Base-by-base conservation (phyloP, 1,284 basidiomycete species). In the Cutaneotrichosporon mucoides region DNA sequence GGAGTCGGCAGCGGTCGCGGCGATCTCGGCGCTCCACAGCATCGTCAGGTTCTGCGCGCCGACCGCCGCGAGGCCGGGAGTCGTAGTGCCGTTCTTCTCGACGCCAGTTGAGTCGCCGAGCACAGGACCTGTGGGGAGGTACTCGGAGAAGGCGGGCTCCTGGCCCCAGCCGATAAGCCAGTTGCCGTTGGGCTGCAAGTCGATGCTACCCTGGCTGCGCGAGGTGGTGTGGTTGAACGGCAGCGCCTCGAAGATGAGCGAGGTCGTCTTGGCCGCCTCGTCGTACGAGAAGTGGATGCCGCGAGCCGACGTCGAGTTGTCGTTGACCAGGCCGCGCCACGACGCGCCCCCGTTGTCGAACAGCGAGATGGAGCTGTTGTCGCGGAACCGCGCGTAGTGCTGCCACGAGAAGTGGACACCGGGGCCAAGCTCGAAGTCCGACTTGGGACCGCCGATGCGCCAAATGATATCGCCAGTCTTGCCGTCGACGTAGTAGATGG, bases 261-360 rank as follows among this genome's bases (percentile, higher is more conserved):
- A 53, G 37, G 63, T 69, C n/a, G 56, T 65, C 64, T 64, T 69
- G 33, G 42, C 53, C 8, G 44, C 24, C 11, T 53, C 55, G 59
- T 75, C 66, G 41, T 74, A 46, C 11, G 64, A 50, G 46, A 75
- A 49, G 10, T 72, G 16, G 3, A 76, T 16, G 0, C 68, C 73
- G 9, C 73, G 65, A 6, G 73, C 67, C 10, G 56, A 41, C 1
- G 72, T 66, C 10, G 55, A 40, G 0, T 53, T 43, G n/a, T 59
- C 65, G 51, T 64, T 53, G 7, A 61, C 57, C 62, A 62, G 64
- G 2, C 35, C 36, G 37, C 9, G 62, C 24, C 24, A 24, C 65
- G 48, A 42, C 1, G 60, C 60, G 2, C 63, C 70, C 15, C 61
- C 71, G 57, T 76, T 76, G 61, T 75, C 71, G 46, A 75, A 76